These are phyloP conservation scores for Bacterosira constricta DNA, from an alignment of 108 stramenopile genomes.

Conservation along the genomic window DNA sequence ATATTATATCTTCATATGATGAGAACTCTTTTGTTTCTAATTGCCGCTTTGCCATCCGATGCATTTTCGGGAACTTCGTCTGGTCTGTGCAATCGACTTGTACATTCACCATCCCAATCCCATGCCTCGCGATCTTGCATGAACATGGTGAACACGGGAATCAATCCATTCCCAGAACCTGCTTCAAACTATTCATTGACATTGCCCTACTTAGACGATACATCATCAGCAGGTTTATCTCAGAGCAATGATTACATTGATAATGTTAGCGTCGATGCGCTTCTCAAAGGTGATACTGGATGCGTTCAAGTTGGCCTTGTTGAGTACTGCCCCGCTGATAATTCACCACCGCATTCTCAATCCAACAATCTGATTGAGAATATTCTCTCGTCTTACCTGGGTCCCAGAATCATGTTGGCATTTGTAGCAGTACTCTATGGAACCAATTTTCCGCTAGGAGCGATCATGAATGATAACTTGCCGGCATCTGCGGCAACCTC, in stretches of 20 bases:
- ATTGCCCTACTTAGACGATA: background rate
- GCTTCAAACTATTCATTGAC: background rate
- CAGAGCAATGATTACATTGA: background rate
- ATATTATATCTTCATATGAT: no score
- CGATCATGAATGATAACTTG: constrained; percentile 50
- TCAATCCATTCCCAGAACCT: background rate
- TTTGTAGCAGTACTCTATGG: constrained; percentile 46
- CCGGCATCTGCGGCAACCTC: constrained; percentile 50
- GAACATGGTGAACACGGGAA: background rate
- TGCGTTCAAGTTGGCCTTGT: background rate
- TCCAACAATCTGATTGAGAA: constrained; percentile 31
- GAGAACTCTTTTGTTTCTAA: background rate
- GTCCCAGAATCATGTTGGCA: constrained; percentile 32
- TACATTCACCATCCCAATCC: background rate
- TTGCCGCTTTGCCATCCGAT: background rate
- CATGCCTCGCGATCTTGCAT: background rate
- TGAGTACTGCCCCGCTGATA: constrained; percentile 1
- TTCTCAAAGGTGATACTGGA: background rate
- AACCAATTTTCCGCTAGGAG: constrained; percentile 53
- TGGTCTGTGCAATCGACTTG: background rate
- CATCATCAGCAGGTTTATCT: background rate
- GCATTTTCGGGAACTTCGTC: background rate
- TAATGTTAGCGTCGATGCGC: background rate
- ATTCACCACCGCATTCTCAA: background rate
- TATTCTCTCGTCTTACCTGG: constrained; percentile 33